These are phyloP conservation scores for Phytophthora palmivora DNA, from an alignment of 352 stramenopile species.

Conservation along the genomic window DNA sequence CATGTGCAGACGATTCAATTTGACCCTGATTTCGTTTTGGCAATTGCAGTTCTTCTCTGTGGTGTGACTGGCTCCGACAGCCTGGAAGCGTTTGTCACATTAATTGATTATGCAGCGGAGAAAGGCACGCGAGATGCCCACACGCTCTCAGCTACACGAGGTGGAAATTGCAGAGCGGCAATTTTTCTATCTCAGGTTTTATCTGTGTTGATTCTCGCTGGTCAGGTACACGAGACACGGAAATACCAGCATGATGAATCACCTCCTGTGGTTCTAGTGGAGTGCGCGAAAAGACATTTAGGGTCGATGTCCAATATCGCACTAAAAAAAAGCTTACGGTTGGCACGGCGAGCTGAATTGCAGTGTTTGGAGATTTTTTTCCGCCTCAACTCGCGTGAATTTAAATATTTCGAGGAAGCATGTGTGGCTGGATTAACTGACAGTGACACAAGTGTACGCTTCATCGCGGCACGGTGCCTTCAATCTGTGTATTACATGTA, in stretches of 20 bases:
- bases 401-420: slow-evolving; percentile 59
- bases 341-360: slow-evolving; percentile 47
- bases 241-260: slow-evolving; percentile 65
- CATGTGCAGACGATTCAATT: slow-evolving; percentile 54
- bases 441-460: slow-evolving; percentile 60
- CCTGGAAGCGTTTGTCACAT: slow-evolving; percentile 57
- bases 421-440: slow-evolving; percentile 61
- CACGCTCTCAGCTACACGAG: slow-evolving; percentile 28
- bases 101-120: slow-evolving; percentile 59
- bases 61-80: slow-evolving; percentile 64
- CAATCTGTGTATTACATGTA: slow-evolving; percentile 88
- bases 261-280: slow-evolving; percentile 50
- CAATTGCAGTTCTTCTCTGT: slow-evolving; percentile 64
- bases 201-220: slow-evolving; percentile 49
- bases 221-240: slow-evolving; percentile 58
- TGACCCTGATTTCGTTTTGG: slow-evolving; percentile 73
- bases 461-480: slow-evolving; percentile 49
- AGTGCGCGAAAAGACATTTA: slow-evolving; percentile 52
- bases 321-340: slow-evolving; percentile 31
- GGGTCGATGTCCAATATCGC: slow-evolving; percentile 18
- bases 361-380: slow-evolving; percentile 76
- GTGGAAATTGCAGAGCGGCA: slow-evolving; percentile 36
- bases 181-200: slow-evolving; percentile 70
- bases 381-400: slow-evolving; percentile 58
- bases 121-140: slow-evolving; percentile 42